A percentile compares a stretch with the other conserved stretches of the same genome.
Conservation (phyloP, 306 rosid genomes). For the Citrullus mucosospermus region DNA sequence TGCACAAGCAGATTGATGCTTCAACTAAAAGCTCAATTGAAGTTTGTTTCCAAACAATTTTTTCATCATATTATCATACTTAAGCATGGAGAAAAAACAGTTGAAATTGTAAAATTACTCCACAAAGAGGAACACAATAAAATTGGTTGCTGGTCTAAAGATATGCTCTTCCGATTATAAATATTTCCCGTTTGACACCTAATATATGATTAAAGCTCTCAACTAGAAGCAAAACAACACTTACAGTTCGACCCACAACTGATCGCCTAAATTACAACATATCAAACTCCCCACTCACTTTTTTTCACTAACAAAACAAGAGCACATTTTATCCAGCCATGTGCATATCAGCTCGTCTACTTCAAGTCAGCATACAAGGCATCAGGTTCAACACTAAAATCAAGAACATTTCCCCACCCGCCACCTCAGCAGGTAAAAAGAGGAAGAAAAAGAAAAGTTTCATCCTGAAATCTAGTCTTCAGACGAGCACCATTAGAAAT, state of each 20-base stretch:
- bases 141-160: not conserved
- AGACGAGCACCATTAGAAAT: too few relatives aligned
- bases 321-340: not conserved
- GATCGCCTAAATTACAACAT: not conserved
- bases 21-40: conserved; percentile 1
- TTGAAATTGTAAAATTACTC: not conserved
- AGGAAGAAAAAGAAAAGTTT: too few relatives aligned
- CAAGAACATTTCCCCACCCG: too few relatives aligned
- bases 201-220: not conserved
- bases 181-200: not conserved
- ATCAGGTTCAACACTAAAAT: not conserved
- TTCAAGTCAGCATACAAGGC: not conserved
- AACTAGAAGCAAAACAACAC: not conserved
- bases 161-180: not conserved
- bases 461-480: too few relatives aligned
- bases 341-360: not conserved
- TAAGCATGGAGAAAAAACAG: not conserved
- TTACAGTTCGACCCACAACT: not conserved
- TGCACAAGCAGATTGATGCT: not conserved
- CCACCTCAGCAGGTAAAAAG: too few relatives aligned
- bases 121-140: not conserved
- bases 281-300: not conserved
- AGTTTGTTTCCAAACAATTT: not conserved
- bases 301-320: not conserved
- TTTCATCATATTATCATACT: not conserved